These are phyloP conservation scores for Cochlearia excelsa DNA, from an alignment of 345 rosid genomes.

Conservation along the genomic window DNA sequence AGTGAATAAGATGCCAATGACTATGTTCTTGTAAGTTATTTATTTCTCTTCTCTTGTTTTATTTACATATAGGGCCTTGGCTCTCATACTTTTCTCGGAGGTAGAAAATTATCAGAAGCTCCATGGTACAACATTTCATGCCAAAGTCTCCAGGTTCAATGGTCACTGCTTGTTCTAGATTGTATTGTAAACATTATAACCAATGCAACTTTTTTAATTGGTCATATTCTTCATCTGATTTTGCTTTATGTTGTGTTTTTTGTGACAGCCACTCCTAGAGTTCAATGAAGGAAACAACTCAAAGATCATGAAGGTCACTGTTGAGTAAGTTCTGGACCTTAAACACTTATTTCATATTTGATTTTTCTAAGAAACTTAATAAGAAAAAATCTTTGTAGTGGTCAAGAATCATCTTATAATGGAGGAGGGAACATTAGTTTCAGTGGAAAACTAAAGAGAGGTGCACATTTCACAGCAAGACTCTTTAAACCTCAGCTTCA, in stretches of 20 bases:
- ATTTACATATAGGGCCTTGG: constrained; percentile 55
- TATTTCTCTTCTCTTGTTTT: constrained; percentile 9
- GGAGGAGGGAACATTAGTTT: constrained; percentile 80
- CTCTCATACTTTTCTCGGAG: constrained; percentile 55
- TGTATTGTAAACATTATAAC: neutral
- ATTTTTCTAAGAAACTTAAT: constrained; percentile 33
- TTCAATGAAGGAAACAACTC: constrained; percentile 37
- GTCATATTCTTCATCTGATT: constrained; percentile 12
- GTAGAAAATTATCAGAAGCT: constrained; percentile 41
- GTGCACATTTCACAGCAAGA: constrained; percentile 46
- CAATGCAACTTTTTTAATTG: constrained; percentile 16
- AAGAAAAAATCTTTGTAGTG: too few species aligned
- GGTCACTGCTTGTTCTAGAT: neutral
- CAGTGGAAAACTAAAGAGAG: constrained; percentile 58
- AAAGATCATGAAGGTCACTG: constrained; percentile 46
- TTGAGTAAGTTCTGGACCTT: constrained; percentile 56
- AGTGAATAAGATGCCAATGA: neutral
- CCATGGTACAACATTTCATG: constrained; percentile 77
- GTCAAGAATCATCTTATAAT: constrained; percentile 51
- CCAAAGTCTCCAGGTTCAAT: constrained; percentile 72
- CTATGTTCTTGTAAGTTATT: constrained; percentile 1
- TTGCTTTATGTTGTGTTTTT: constrained; percentile 16
- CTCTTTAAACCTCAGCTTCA: constrained; percentile 56
- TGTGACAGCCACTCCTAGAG: constrained; percentile 62
- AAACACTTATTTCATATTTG: constrained; percentile 12